phyloP scores from a whole-genome alignment of 2,329 filamentous ascomycete species.

The Fonsecaea multimorphosa region DNA sequence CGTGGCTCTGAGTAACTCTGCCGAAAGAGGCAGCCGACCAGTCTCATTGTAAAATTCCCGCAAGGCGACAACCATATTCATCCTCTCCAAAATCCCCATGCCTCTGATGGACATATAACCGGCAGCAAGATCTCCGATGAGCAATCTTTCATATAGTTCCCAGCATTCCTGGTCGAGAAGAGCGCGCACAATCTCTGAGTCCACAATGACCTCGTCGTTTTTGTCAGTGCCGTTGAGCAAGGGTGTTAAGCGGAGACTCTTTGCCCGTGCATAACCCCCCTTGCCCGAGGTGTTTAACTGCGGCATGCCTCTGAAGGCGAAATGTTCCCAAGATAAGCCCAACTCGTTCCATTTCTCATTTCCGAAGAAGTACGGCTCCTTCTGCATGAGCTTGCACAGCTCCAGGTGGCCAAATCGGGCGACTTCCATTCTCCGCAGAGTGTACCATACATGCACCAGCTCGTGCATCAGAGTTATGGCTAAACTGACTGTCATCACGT shows the following conservation, averaged over 20 bases:
- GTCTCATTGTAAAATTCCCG: neutral
- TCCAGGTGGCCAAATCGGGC: neutral
- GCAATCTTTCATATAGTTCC: neutral
- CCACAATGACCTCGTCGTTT: neutral
- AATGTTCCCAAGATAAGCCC: conserved; percentile 1
- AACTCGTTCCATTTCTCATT: neutral
- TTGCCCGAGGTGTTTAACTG: neutral
- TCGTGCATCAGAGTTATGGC: conserved; percentile 24
- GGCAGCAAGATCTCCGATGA: neutral
- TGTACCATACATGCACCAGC: conserved; percentile 10
- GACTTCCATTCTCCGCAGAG: neutral
- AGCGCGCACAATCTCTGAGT: neutral
- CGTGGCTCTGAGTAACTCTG: neutral
- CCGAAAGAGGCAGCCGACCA: neutral
- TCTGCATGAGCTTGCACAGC: neutral
- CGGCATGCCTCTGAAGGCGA: neutral
- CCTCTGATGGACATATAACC: neutral
- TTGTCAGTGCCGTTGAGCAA: neutral
- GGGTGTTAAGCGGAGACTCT: neutral
- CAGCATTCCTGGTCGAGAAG: neutral
- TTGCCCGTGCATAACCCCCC: neutral
- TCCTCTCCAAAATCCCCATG: neutral
- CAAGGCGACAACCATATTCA: neutral
- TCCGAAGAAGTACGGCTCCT: conserved; percentile 12
- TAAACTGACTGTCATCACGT: conserved; percentile 6